These are phyloP conservation scores for Nemophila menziesii DNA, from an alignment of 257 asterid species.

Conservation along the genomic window DNA sequence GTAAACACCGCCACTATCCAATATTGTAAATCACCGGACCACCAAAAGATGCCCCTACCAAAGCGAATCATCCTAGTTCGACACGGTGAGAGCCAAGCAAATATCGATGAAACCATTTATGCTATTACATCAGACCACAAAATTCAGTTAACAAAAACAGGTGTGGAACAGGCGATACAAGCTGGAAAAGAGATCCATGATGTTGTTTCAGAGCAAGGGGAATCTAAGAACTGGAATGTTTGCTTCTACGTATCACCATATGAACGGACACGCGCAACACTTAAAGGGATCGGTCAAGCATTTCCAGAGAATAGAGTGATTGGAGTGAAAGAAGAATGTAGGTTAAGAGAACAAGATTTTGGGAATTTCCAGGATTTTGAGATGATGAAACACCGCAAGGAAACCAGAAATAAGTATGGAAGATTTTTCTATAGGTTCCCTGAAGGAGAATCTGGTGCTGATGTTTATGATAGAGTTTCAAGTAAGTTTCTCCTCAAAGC, in stretches of 20 bases:
- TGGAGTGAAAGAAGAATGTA: constrained; percentile 49
- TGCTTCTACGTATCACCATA: constrained; percentile 34
- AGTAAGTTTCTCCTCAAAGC: constrained; percentile 26
- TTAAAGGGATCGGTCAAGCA: constrained; percentile 22
- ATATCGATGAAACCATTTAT: constrained; percentile 22
- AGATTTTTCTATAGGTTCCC: constrained; percentile 60
- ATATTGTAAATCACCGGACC: neutral
- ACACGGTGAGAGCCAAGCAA: constrained; percentile 35
- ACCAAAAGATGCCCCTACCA: constrained; percentile 14
- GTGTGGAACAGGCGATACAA: constrained; percentile 19
- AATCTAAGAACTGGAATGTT: constrained; percentile 15
- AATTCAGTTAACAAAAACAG: constrained; percentile 28
- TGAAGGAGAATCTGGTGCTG: constrained; percentile 63
- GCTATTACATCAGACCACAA: constrained; percentile 28
- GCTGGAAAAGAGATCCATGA: constrained; percentile 17
- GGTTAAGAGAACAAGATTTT: constrained; percentile 57
- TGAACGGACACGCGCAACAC: constrained; percentile 26
- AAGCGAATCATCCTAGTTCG: constrained; percentile 41
- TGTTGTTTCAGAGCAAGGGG: constrained; percentile 15
- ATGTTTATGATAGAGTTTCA: constrained; percentile 55
- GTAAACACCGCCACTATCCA: neutral
- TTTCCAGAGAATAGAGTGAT: constrained; percentile 26
- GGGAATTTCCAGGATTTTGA: constrained; percentile 55
- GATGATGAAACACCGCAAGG: constrained; percentile 36
- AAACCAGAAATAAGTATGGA: constrained; percentile 31